Percentiles rank a stretch among this genome's conserved stretches.
Evolutionary conservation across 2,329 filamentous ascomycete species (phyloP).

Genomic region (Talaromyces sp.): DNA sequence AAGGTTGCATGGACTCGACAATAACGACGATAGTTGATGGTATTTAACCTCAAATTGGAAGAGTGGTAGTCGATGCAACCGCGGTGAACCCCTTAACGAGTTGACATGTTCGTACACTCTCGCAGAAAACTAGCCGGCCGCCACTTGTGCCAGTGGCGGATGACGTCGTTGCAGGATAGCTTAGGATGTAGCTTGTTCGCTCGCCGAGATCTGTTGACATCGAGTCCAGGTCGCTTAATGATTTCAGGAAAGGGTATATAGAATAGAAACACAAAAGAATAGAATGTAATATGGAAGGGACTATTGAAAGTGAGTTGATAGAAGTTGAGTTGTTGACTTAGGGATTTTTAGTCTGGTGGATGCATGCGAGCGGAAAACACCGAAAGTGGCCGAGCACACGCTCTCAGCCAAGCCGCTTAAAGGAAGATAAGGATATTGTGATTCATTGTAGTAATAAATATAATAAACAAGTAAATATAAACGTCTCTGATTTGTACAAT

Average conservation of each 20-base stretch:
- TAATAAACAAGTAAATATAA: background rate
- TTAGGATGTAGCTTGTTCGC: background rate
- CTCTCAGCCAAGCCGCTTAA: background rate
- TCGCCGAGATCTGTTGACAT: background rate
- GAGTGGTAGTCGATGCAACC: too few species aligned
- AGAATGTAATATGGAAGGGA: background rate
- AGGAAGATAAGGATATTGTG: background rate
- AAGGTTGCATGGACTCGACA: background rate
- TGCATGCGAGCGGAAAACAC: background rate
- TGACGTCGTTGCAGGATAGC: conserved; percentile 12
- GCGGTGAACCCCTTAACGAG: background rate
- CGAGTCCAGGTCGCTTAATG: background rate
- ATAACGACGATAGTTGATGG: background rate
- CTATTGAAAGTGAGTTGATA: background rate
- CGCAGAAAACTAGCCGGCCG: background rate
- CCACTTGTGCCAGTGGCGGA: conserved; percentile 8
- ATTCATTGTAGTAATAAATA: background rate
- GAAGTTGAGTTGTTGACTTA: background rate
- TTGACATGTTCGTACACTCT: background rate
- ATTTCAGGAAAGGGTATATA: background rate
- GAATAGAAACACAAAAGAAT: too few species aligned
- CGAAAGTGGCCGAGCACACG: background rate
- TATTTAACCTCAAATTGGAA: background rate
- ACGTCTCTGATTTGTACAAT: conserved; percentile 7
- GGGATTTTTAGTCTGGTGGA: background rate